phyloP scores from a whole-genome alignment of 129 eudicot genomes.

The Pulicaria dysenterica region DNA sequence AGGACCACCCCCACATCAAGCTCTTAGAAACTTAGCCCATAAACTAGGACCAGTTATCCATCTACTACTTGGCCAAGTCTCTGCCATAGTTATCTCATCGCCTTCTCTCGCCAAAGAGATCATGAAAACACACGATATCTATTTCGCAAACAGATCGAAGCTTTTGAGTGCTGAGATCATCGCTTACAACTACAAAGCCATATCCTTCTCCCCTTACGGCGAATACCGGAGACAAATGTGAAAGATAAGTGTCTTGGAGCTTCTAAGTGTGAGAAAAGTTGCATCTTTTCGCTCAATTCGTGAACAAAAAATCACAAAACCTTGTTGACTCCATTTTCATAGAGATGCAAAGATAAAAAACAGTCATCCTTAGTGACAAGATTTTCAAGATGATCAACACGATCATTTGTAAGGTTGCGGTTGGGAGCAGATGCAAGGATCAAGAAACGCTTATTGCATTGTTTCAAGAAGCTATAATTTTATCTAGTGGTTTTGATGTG shows the following conservation, averaged over 20 bases:
- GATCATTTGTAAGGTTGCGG: too few relatives aligned
- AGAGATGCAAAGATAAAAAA: not conserved
- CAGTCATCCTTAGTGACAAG: slow-evolving; percentile 9
- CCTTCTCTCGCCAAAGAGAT: slow-evolving; percentile 32
- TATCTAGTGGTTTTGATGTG: too few relatives aligned
- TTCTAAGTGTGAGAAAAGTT: slow-evolving; percentile 14
- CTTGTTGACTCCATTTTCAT: slow-evolving; percentile 6
- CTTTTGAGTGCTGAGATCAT: not conserved
- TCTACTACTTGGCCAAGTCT: too few relatives aligned
- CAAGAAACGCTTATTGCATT: too few relatives aligned
- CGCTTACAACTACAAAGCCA: slow-evolving; percentile 11
- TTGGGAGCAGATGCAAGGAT: too few relatives aligned
- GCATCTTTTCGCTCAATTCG: slow-evolving; percentile 10
- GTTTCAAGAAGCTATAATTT: too few relatives aligned
- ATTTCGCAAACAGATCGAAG: slow-evolving; percentile 27
- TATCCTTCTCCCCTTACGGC: too few relatives aligned
- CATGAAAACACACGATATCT: not conserved
- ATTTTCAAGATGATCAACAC: not conserved
- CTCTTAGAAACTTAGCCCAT: too few relatives aligned
- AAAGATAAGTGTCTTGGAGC: slow-evolving; percentile 19
- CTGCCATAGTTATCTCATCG: slow-evolving; percentile 25
- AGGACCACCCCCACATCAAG: too few relatives aligned
- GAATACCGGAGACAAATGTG: too few relatives aligned
- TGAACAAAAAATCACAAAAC: slow-evolving; percentile 14
- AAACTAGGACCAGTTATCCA: too few relatives aligned